Base-by-base conservation (phyloP, 2,329 filamentous ascomycete genomes). In the Fusarium newnesense region DNA sequence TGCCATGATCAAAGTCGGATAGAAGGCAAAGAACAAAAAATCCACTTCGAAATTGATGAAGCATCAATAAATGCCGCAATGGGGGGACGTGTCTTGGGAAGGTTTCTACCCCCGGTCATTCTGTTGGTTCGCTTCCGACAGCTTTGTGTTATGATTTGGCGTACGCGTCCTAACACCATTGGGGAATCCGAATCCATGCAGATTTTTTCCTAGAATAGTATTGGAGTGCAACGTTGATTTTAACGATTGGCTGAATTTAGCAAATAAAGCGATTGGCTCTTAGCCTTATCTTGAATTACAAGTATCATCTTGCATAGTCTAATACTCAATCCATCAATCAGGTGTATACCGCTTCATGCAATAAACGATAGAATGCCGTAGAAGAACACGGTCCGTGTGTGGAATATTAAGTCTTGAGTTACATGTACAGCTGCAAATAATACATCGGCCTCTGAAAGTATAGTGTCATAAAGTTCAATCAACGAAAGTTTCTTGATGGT, bases 21-120 rank as follows among this genome's bases (percentile, higher is more conserved):
- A 3, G 34, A 34, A 24, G 3, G 8, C 1, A 1, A 50, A 15
- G 3, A 11, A 32, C 13, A 19, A 2, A 7, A 6, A n/a, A 7
- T 13, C 3, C 5, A 12, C 1, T 34, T 24, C 10, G 5, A 8
- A 24, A 18, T 1, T 0, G 24, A 13, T 24, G 47, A 24, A 13
- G 30, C 16, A 34, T 15, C 2, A 5, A 24, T 24, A 50, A 34
- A 50, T 50, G 11, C n/a, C 30, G 47, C 47, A 50, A 13, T 15
- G 30, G 34, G 47, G 16, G 11, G 30, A 34, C 34, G 16, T 50
- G 16, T 19, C 13, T 50, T 13, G n/a, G 30, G 2, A 13, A 11
- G 47, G 21, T n/a, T 50, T 19, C 30, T 50, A 34, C 30, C 30
- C 44, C 47, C 6, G 30, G 30, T 24, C 47, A 50, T 13, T 7